Conservation (phyloP, 2,329 filamentous ascomycete genomes). For the Microdochium paspali region DNA sequence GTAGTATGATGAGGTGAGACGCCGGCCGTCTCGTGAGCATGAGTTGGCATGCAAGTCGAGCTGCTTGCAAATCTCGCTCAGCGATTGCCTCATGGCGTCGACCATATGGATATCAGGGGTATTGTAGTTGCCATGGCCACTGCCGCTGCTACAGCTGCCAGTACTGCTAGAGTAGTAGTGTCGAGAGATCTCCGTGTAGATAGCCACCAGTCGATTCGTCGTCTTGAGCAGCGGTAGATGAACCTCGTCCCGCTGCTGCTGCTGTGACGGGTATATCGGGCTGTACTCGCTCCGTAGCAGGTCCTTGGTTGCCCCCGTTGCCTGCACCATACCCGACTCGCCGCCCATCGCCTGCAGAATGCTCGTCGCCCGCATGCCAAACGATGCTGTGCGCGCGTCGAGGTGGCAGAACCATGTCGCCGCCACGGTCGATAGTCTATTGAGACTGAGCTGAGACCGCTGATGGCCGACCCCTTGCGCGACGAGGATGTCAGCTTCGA, state of each 20-base stretch:
- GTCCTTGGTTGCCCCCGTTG: neutral
- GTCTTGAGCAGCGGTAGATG: constrained; percentile 1
- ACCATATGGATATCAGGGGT: too few species aligned
- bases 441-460: too few species aligned
- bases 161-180: neutral
- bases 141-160: neutral
- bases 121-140: too few species aligned
- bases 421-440: neutral
- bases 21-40: neutral
- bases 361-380: neutral
- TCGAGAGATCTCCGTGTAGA: neutral
- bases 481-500: too few species aligned
- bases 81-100: too few species aligned
- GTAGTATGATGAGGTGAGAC: neutral
- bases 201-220: neutral
- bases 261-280: neutral
- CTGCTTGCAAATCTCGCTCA: too few species aligned
- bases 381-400: neutral
- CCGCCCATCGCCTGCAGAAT: constrained; percentile 1
- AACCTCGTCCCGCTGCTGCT: neutral
- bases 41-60: too few species aligned
- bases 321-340: constrained; percentile 1
- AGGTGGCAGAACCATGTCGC: constrained; percentile 1
- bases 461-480: too few species aligned
- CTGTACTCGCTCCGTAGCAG: constrained; percentile 1